These are phyloP conservation scores for Nemophila menziesii DNA, from an alignment of 257 asterid genomes.

Conservation along the genomic window DNA sequence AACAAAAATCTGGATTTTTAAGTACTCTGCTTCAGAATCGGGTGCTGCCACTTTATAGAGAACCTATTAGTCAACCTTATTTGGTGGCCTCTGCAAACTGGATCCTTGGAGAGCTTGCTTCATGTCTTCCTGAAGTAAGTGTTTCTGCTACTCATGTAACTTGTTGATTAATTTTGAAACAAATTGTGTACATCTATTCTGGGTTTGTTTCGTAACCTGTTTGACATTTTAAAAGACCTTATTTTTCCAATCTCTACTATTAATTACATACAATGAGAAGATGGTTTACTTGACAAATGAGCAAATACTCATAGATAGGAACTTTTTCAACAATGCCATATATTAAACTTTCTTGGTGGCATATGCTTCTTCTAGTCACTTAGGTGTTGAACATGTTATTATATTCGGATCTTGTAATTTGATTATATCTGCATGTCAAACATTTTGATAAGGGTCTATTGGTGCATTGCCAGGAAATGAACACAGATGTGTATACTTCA, in stretches of 20 bases:
- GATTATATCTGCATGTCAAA: background rate
- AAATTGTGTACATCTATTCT: background rate
- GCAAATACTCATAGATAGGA: too few species aligned
- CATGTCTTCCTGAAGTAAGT: slow-evolving; percentile 32
- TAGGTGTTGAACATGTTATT: background rate
- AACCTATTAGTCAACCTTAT: slow-evolving; percentile 21
- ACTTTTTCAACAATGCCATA: too few species aligned
- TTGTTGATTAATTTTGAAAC: slow-evolving; percentile 1
- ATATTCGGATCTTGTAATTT: background rate
- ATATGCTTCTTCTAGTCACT: too few species aligned
- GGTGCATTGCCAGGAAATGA: slow-evolving; percentile 22
- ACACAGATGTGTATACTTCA: slow-evolving; percentile 22
- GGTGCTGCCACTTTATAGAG: slow-evolving; percentile 27
- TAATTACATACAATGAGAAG: too few species aligned
- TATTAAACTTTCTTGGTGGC: too few species aligned
- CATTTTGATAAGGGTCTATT: background rate
- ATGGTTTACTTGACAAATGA: background rate
- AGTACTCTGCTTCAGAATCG: slow-evolving; percentile 25
- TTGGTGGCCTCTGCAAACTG: slow-evolving; percentile 36
- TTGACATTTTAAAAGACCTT: background rate
- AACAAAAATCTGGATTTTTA: slow-evolving; percentile 24
- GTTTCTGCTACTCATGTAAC: background rate
- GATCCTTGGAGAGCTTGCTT: slow-evolving; percentile 35
- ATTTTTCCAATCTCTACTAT: background rate
- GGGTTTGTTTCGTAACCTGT: background rate